A percentile compares a stretch with the other conserved stretches of the same genome.
Conservation (phyloP, 108 stramenopile species). For the Nitzschia sp. region DNA sequence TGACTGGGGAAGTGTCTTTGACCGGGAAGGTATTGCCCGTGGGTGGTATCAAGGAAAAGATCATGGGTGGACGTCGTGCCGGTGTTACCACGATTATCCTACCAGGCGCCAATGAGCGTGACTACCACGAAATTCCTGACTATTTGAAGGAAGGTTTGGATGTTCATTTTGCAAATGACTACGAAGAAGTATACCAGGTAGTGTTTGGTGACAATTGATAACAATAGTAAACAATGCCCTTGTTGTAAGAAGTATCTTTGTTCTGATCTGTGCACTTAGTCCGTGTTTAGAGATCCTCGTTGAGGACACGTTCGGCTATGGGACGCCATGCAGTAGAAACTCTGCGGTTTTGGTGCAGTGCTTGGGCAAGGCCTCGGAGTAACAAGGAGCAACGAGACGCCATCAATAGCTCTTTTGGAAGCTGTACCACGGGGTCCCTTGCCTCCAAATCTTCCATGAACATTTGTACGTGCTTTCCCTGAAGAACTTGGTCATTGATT, state of each 20-base stretch:
- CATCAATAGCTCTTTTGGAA: constrained; percentile 76
- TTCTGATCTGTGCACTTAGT: neutral
- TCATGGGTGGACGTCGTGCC: constrained; percentile 94
- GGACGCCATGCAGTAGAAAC: constrained; percentile 71
- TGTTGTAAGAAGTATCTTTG: neutral
- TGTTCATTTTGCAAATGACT: constrained; percentile 91
- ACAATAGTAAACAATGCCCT: neutral
- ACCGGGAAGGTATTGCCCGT: constrained; percentile 96
- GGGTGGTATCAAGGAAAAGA: constrained; percentile 99
- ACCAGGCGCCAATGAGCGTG: constrained; percentile 88
- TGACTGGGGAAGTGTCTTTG: constrained; percentile 94
- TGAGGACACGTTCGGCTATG: constrained; percentile 68
- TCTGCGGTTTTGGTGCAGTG: constrained; percentile 70
- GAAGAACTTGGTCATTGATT: constrained; percentile 60
- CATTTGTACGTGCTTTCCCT: constrained; percentile 78
- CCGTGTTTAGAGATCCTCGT: constrained; percentile 37
- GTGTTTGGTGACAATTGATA: constrained; percentile 58
- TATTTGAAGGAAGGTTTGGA: constrained; percentile 94
- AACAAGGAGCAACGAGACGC: constrained; percentile 59
- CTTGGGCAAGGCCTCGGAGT: constrained; percentile 71
- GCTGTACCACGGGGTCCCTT: constrained; percentile 59
- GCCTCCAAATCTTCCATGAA: constrained; percentile 78
- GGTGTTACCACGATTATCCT: constrained; percentile 87
- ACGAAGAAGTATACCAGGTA: constrained; percentile 82
- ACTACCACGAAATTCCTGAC: constrained; percentile 95